Conservation (phyloP, 192 early-diverging fungal species). For the Entomortierella parvispora region DNA sequence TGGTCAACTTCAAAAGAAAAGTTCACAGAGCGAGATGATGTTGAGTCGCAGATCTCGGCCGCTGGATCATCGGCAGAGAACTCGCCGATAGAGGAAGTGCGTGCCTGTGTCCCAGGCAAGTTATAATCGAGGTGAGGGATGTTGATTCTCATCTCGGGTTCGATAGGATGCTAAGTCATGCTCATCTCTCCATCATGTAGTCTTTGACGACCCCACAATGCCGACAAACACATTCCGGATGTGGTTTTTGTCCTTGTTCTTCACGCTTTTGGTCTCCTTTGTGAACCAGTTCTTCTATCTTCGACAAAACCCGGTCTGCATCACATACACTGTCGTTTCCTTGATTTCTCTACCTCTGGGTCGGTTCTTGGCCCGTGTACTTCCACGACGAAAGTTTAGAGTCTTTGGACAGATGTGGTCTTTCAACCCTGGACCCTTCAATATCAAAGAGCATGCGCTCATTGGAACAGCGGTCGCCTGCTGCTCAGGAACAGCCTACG, state of each 20-base stretch:
- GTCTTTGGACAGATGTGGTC: conserved; percentile 4
- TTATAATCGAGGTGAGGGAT: not conserved
- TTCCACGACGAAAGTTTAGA: conserved; percentile 20
- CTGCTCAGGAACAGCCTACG: conserved; percentile 52
- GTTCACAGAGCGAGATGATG: conserved; percentile 1
- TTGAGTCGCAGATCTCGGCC: conserved; percentile 17
- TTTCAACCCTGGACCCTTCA: conserved; percentile 65
- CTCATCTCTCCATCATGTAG: not conserved
- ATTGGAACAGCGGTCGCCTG: conserved; percentile 47
- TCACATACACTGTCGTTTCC: conserved; percentile 25
- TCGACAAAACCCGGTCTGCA: conserved; percentile 37
- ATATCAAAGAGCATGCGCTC: conserved; percentile 64
- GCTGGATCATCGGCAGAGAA: conserved; percentile 28
- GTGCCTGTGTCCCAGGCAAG: conserved; percentile 50
- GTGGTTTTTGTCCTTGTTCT: conserved; percentile 53
- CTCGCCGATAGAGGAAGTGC: conserved; percentile 56
- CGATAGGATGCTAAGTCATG: too few relatives aligned
- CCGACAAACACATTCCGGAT: conserved; percentile 60
- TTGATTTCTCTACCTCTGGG: conserved; percentile 33
- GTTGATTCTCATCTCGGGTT: too few relatives aligned
- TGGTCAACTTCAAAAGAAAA: not conserved
- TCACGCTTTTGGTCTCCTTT: conserved; percentile 39
- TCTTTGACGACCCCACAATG: conserved; percentile 53
- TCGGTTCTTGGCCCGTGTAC: conserved; percentile 28
- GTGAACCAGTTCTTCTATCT: conserved; percentile 57